phyloP scores from a whole-genome alignment of 441 rosid genomes.

The Heliophila coronopifolia region DNA sequence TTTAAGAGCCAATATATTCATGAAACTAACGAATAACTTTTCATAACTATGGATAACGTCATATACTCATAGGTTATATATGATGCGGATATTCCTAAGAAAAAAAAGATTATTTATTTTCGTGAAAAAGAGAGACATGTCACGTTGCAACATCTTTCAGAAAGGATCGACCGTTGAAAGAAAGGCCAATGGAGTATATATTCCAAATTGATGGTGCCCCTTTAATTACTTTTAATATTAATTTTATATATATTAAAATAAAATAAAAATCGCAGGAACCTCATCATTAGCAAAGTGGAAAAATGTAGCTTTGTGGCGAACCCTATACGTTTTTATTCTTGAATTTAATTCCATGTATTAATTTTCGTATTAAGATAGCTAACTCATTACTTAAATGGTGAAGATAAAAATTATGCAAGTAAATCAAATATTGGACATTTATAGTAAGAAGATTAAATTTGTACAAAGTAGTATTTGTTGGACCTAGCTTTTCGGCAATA shows the following conservation, averaged over 20 bases:
- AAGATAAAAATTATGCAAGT: slow-evolving; percentile 6
- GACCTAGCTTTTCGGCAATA: no score
- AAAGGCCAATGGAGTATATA: slow-evolving; percentile 37
- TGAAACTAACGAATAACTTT: slow-evolving; percentile 14
- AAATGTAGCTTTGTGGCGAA: slow-evolving; percentile 61
- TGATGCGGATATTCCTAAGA: slow-evolving; percentile 27
- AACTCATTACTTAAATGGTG: background rate
- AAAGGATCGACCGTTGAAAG: slow-evolving; percentile 33
- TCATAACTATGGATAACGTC: slow-evolving; percentile 26
- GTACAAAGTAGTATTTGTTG: no score
- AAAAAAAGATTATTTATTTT: background rate
- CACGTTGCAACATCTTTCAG: slow-evolving; percentile 36
- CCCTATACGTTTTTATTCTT: slow-evolving; percentile 48
- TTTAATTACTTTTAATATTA: slow-evolving; percentile 16
- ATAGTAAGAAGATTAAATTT: no score
- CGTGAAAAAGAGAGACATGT: slow-evolving; percentile 17
- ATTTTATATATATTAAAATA: background rate
- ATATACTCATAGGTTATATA: slow-evolving; percentile 22
- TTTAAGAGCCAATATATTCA: slow-evolving; percentile 2
- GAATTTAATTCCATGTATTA: slow-evolving; percentile 29
- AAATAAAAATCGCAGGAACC: slow-evolving; percentile 34
- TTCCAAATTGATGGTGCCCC: slow-evolving; percentile 56
- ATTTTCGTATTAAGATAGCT: slow-evolving; percentile 7
- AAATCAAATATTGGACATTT: background rate
- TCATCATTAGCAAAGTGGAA: slow-evolving; percentile 55